A percentile compares a stretch with the other conserved stretches of the same genome.
These are phyloP conservation scores for Sphaerostilbella broomeana DNA, from an alignment of 2,329 filamentous ascomycete species.

Conservation along the genomic window DNA sequence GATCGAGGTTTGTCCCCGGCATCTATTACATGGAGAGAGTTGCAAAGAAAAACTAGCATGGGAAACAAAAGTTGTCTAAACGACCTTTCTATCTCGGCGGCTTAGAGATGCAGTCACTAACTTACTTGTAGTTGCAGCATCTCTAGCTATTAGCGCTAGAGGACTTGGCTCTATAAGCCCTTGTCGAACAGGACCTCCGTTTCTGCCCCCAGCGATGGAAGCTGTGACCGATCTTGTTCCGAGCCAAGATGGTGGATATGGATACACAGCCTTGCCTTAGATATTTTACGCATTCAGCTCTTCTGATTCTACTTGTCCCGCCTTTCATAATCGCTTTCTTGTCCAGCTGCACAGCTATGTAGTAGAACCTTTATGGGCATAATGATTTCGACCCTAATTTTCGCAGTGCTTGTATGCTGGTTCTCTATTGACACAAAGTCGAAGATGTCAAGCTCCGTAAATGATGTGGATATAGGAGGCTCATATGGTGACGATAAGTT, in stretches of 20 bases:
- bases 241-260: constrained; percentile 73
- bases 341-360: no score
- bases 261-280: constrained; percentile 69
- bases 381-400: constrained; percentile 8
- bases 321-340: constrained; percentile 85
- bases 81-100: no score
- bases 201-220: constrained; percentile 46
- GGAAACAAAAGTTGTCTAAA: no score
- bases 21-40: no score
- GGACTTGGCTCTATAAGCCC: no score
- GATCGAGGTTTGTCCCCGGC: constrained; percentile 75
- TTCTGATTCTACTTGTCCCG: constrained; percentile 78
- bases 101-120: constrained; percentile 62
- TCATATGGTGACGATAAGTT: no score
- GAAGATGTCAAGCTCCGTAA: no score
- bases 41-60: no score
- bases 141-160: no score
- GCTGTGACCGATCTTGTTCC: constrained; percentile 42
- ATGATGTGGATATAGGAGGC: no score
- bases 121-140: constrained; percentile 61
- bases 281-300: constrained; percentile 76
- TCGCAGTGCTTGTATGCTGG: no score
- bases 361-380: constrained; percentile 53
- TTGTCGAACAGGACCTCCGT: constrained; percentile 39
- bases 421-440: no score